Conservation (phyloP, 2,329 filamentous ascomycete genomes). For the Macrophomina pseudophaseolina region DNA sequence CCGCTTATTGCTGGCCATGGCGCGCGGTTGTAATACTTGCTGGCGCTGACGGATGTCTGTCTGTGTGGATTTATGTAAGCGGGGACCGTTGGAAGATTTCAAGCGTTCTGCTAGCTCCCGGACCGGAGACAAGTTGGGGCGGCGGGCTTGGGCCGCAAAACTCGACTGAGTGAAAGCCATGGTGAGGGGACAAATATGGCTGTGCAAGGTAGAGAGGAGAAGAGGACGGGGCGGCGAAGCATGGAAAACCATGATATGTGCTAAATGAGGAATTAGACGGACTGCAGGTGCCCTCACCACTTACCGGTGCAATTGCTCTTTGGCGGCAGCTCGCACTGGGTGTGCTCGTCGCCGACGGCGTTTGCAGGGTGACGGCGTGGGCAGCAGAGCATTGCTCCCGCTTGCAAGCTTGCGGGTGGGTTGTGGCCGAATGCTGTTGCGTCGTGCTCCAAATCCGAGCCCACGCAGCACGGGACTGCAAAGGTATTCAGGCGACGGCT, state of each 20-base stretch:
- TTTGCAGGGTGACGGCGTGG: background rate
- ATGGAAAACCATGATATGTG: background rate
- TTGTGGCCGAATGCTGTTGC: background rate
- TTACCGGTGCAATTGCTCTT: background rate
- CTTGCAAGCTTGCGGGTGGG: background rate
- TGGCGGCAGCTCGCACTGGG: background rate
- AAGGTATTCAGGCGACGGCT: background rate
- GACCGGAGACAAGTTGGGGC: too few species aligned
- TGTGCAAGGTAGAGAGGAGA: background rate
- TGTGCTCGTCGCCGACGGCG: background rate
- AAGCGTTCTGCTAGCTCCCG: too few species aligned
- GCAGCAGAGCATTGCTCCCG: background rate
- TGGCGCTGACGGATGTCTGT: background rate
- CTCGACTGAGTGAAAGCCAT: background rate
- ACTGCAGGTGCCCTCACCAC: constrained; percentile 7
- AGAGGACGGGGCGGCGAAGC: too few species aligned
- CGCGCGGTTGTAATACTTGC: background rate
- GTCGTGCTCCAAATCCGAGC: background rate
- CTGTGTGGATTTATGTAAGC: background rate
- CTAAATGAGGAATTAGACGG: background rate
- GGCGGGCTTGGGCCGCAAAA: background rate
- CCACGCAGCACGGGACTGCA: background rate
- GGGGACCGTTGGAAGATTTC: background rate
- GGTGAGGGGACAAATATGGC: background rate
- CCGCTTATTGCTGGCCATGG: constrained; percentile 4